A percentile compares a stretch with the other conserved stretches of the same genome.
Evolutionary conservation across 768 basidiomycete genomes (phyloP).

Genomic region (Mrakia blollopis): DNA sequence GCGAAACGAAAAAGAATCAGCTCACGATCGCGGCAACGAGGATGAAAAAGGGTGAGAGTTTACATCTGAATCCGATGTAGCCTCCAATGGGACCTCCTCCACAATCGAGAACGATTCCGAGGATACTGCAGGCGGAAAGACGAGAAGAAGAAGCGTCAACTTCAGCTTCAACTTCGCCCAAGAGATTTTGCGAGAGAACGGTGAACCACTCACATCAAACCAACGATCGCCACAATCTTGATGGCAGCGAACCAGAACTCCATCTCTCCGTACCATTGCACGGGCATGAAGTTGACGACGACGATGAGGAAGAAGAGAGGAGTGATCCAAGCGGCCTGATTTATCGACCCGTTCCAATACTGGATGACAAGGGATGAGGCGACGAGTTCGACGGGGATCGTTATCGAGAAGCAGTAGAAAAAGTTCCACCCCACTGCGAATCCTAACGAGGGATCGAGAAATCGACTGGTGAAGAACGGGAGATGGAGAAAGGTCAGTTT

Average conservation of each 20-base stretch:
- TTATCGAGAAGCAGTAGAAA: conserved; percentile 14
- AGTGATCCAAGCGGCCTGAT: conserved; percentile 45
- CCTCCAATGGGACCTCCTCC: conserved; percentile 36
- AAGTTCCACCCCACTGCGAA: conserved; percentile 21
- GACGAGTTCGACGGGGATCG: conserved; percentile 22
- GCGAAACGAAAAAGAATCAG: background rate
- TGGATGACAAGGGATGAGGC: conserved; percentile 56
- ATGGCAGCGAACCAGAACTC: conserved; percentile 22
- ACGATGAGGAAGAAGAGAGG: conserved; percentile 42
- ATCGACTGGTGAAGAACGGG: background rate
- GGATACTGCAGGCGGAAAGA: conserved; percentile 34
- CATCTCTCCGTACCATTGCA: conserved; percentile 49
- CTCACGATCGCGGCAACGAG: background rate
- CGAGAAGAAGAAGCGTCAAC: background rate
- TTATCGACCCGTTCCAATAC: conserved; percentile 50
- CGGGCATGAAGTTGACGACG: conserved; percentile 47
- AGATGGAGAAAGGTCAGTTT: background rate
- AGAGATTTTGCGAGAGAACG: background rate
- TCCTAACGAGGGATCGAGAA: conserved; percentile 1
- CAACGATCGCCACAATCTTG: conserved; percentile 43
- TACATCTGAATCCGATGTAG: conserved; percentile 21
- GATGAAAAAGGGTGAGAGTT: background rate
- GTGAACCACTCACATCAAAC: conserved; percentile 37
- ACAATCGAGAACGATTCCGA: conserved; percentile 37
- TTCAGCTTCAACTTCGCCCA: background rate